phyloP scores from a whole-genome alignment of 2,329 filamentous ascomycete genomes.

The Pestalotiopsis sp. region DNA sequence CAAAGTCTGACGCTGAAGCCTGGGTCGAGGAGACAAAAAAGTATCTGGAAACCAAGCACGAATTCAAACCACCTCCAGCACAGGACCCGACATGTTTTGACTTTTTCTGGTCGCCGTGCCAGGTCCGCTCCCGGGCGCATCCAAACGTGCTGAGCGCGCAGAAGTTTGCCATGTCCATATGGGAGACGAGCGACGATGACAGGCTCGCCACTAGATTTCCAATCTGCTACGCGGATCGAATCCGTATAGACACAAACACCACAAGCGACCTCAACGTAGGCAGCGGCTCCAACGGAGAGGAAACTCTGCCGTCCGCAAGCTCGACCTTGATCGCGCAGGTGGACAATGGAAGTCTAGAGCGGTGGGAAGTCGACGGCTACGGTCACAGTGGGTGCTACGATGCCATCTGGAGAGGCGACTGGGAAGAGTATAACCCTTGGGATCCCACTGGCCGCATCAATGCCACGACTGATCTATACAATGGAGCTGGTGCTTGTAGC shows the following conservation, averaged over 20 bases:
- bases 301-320: slow-evolving; percentile 31
- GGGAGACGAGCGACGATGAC: slow-evolving; percentile 59
- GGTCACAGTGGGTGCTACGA: slow-evolving; percentile 59
- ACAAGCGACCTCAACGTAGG: slow-evolving; percentile 34
- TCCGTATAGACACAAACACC: slow-evolving; percentile 65
- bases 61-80: slow-evolving; percentile 56
- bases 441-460: slow-evolving; percentile 54
- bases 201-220: slow-evolving; percentile 63
- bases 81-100: slow-evolving; percentile 72
- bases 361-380: slow-evolving; percentile 73
- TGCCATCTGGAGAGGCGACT: slow-evolving; percentile 54
- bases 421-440: slow-evolving; percentile 61
- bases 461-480: slow-evolving; percentile 59
- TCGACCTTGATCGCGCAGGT: slow-evolving; percentile 65
- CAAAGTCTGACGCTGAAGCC: slow-evolving; percentile 54
- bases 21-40: slow-evolving; percentile 62
- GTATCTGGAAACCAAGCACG: slow-evolving; percentile 56
- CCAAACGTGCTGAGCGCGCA: slow-evolving; percentile 66
- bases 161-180: slow-evolving; percentile 67
- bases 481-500: slow-evolving; percentile 58
- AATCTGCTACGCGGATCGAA: slow-evolving; percentile 69
- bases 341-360: slow-evolving; percentile 71
- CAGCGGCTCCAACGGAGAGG: slow-evolving; percentile 25
- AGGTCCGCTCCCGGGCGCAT: slow-evolving; percentile 69
- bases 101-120: slow-evolving; percentile 73